Evolutionary conservation across 306 rosid species (phyloP).

Genomic region (Pachyrhizus erosus): DNA sequence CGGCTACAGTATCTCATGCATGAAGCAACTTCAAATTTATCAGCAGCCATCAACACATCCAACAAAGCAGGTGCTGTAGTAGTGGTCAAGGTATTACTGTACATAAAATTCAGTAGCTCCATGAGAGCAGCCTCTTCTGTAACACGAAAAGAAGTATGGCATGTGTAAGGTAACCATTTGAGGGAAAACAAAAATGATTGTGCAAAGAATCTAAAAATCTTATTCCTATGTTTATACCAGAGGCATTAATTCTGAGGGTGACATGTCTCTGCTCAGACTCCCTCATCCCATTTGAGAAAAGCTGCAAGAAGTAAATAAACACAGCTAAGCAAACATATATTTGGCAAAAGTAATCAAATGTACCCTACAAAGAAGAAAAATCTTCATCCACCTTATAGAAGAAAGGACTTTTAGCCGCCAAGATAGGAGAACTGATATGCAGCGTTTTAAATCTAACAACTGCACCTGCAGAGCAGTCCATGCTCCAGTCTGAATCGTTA

Average conservation of each 20-base stretch:
- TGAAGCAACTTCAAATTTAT: constrained; percentile 96
- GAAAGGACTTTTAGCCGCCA: constrained; percentile 99
- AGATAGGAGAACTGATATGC: constrained; percentile 95
- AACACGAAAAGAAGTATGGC: constrained; percentile 36
- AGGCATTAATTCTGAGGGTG: constrained; percentile 82
- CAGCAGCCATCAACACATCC: constrained; percentile 98
- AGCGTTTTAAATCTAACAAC: constrained; percentile 80
- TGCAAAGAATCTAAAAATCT: background rate
- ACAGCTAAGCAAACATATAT: constrained; percentile 6
- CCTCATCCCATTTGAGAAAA: constrained; percentile 97
- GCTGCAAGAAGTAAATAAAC: constrained; percentile 54
- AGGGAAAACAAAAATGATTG: constrained; percentile 1
- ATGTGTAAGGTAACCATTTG: constrained; percentile 29
- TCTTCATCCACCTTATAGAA: constrained; percentile 75
- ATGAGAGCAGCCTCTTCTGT: constrained; percentile 97
- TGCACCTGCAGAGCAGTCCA: constrained; percentile 73
- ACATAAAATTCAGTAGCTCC: constrained; percentile 98
- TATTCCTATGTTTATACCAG: constrained; percentile 58
- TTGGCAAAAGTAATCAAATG: constrained; percentile 15
- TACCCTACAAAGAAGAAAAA: constrained; percentile 14
- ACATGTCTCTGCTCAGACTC: constrained; percentile 95
- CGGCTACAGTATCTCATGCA: constrained; percentile 95
- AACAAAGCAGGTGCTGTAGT: constrained; percentile 82
- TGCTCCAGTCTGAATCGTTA: constrained; percentile 80
- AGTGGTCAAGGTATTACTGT: constrained; percentile 68